Base-by-base conservation (phyloP, 305 asterid genomes). In the Solanum chacoense region DNA sequence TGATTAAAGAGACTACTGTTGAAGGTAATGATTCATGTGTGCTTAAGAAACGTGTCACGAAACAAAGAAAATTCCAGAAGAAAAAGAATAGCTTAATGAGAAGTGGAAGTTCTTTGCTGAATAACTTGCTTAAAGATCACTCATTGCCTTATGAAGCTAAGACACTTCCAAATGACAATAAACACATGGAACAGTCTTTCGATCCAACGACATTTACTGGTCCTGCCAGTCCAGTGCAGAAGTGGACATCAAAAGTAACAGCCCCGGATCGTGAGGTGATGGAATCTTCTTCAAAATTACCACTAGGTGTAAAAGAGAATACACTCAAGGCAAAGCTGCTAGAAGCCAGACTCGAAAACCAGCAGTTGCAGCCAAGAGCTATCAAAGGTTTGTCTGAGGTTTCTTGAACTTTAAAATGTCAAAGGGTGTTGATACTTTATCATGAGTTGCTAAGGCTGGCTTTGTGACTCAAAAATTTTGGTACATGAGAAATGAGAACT, bases 291-390 rank as follows among this genome's bases (percentile, higher is more conserved):
- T 89, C 91, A 8, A 92, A 91, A 89, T 40, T 90, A 92, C 90
- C 88, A 8, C 91, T 45, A 71, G 93, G 91, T 42, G n/a, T 90
- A 24, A 94, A 90, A 88, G 93, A 94, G 3, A 92, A 92, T 88
- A 94, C 98, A 69, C 91, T 97, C 93, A 93, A 92, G 94, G 98
- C 96, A 20, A 95, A 93, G 94, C 92, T 97, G 91, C 94, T 95
- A 20, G 98, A 97, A 91, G 98, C 99, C 14, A 94, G 99, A 91
- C 73, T 93, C 5, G 95, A 91, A 86, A 90, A 92, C 78, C 94
- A 88, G 90, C 93, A 90, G 75, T 89, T 93, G 88, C 94, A 92
- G 35, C 67, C 90, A 65, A 91, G 93, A 77, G 85, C 88, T 75
- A 78, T 92, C 67, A 92, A 89, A 88, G 94, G 92, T 88, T 89